Conservation (phyloP, 768 basidiomycete species). For the Myochromella boudieri region DNA sequence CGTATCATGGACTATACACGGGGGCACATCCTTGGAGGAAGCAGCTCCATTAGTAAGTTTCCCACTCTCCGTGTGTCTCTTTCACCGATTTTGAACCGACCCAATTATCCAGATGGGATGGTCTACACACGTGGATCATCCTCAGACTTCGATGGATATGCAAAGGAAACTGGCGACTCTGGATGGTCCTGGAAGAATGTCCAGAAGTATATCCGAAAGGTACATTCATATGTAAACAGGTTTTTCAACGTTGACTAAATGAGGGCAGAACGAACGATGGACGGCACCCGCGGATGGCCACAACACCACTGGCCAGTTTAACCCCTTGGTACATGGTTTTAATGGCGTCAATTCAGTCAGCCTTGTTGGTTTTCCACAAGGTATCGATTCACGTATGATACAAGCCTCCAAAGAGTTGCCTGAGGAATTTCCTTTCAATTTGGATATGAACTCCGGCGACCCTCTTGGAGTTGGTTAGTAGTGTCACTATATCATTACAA, state of each 20-base stretch:
- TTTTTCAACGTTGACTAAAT: neutral
- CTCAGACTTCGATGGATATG: constrained; percentile 30
- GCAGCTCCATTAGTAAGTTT: constrained; percentile 27
- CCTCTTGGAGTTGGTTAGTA: constrained; percentile 21
- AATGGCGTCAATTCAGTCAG: constrained; percentile 26
- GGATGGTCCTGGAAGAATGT: constrained; percentile 34
- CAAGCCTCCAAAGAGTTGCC: constrained; percentile 24
- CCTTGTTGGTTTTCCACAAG: constrained; percentile 24
- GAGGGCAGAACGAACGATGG: constrained; percentile 30
- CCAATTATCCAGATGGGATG: constrained; percentile 23
- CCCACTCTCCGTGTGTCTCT: neutral
- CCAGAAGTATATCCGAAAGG: constrained; percentile 17
- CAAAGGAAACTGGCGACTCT: constrained; percentile 25
- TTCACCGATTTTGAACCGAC: neutral
- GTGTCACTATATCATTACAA: neutral
- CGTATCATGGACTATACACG: constrained; percentile 21
- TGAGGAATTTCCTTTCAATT: constrained; percentile 22
- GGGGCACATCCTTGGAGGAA: constrained; percentile 30
- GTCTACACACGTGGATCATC: constrained; percentile 30
- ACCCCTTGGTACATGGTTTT: constrained; percentile 31
- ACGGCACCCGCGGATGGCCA: constrained; percentile 30
- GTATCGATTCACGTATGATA: constrained; percentile 27
- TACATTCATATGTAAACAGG: constrained; percentile 9
- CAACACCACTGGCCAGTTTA: constrained; percentile 28
- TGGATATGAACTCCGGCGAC: constrained; percentile 22